Evolutionary conservation across 495 filamentous ascomycete species (phyloP), one percentile per base, ranked within the genome.

Genomic region (Aspergillus hancockii): DNA sequence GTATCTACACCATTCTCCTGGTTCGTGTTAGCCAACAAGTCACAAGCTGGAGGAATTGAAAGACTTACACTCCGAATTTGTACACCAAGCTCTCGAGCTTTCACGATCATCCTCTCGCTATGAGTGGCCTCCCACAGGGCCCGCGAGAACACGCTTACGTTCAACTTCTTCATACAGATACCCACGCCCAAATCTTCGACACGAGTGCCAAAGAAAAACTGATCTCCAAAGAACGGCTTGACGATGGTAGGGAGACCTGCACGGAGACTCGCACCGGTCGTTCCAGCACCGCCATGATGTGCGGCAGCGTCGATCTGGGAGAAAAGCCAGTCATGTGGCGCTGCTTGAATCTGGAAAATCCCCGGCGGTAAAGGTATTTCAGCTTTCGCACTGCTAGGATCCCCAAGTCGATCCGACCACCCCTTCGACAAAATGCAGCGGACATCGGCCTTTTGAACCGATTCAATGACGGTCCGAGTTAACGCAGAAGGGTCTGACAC

Each of bases 271-370:
- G 94, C 95, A 4, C 95, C 94, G 4, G 94, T 98, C 2, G 94
- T 98, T 6, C 94, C 94, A 31, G 93, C 90, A 32, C 94, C 94
- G 46, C 94, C 94, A 64, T 98, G 94, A 69, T 98, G 94, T 23
- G 86, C 91, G 2, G 91, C 95, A 8, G 93, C 95, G 69, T 98
- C 95, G 57, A 98, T 90, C 70, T 96, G 92, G 32, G 79, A 80
- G 71, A 98, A 98, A 2, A 98, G 80, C 94, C 94, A 98, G 72
- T 98, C 95, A 63, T 98, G 94, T 8, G 94, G 94, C 1, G 92
- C 94, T 16, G 90, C 86, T 64, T 92, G 87, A 70, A 98, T 97
- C 68, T 90, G 89, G 64, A 88, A 80, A 55, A 98, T 94, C 59
- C 91, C 88, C 0, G 83, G 75, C 2, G 94, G 93, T 8, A 98